Conservation (phyloP, 352 stramenopile species). For the Phytophthora agathidicida region DNA sequence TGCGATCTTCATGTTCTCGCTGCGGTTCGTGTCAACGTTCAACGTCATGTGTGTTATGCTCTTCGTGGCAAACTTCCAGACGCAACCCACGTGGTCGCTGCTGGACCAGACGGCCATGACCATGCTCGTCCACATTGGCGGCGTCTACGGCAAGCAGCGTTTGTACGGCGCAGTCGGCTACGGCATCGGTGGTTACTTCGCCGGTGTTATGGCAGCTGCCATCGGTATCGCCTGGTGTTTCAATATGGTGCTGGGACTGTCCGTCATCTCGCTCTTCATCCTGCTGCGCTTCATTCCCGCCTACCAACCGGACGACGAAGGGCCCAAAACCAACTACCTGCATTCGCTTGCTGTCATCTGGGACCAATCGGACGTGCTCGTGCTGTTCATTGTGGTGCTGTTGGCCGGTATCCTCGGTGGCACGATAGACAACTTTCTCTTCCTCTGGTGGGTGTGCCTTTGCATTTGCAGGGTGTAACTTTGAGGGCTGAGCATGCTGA, state of each 20-base stretch:
- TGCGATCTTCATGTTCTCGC: conserved; percentile 68
- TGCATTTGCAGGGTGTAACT: neutral
- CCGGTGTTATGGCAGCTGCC: conserved; percentile 60
- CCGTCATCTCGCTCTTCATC: conserved; percentile 60
- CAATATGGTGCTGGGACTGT: conserved; percentile 73
- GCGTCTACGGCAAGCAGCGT: conserved; percentile 80
- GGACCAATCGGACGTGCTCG: conserved; percentile 61
- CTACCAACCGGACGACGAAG: conserved; percentile 36
- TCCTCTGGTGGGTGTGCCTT: conserved; percentile 44
- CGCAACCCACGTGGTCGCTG: conserved; percentile 65
- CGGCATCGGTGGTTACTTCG: conserved; percentile 67
- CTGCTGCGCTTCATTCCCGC: conserved; percentile 59
- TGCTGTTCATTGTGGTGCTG: conserved; percentile 71
- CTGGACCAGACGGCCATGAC: conserved; percentile 73
- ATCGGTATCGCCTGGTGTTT: conserved; percentile 83
- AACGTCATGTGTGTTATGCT: conserved; percentile 74
- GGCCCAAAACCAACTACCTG: conserved; percentile 42
- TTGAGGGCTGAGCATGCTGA: too few species aligned
- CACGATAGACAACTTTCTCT: conserved; percentile 75
- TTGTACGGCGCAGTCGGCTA: conserved; percentile 77
- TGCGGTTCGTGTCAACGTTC: conserved; percentile 72
- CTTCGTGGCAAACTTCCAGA: conserved; percentile 80
- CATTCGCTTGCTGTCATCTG: conserved; percentile 48
- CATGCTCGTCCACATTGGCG: conserved; percentile 61
- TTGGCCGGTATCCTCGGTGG: conserved; percentile 65